Conservation (phyloP, 768 basidiomycete species). For the Solioccasus polychromus region DNA sequence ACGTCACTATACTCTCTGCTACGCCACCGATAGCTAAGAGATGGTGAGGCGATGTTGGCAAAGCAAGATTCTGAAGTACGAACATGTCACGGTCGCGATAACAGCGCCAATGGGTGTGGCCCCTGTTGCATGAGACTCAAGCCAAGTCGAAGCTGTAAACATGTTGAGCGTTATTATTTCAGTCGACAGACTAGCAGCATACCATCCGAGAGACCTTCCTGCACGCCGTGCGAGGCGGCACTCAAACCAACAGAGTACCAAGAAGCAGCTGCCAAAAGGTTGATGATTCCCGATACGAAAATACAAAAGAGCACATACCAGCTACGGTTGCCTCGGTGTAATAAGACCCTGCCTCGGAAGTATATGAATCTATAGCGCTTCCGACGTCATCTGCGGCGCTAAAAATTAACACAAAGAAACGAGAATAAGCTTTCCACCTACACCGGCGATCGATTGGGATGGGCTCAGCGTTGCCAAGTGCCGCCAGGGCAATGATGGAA, state of each 20-base stretch:
- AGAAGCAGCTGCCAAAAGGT: conserved; percentile 19
- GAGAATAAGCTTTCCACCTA: conserved; percentile 23
- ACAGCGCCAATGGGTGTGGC: neutral
- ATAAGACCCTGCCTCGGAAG: conserved; percentile 36
- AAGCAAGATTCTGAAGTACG: conserved; percentile 3
- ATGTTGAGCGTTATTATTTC: neutral
- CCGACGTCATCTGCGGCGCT: conserved; percentile 28
- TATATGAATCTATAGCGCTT: conserved; percentile 38
- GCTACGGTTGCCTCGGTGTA: conserved; percentile 27
- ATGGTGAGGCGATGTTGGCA: too few relatives aligned
- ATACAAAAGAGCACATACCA: conserved; percentile 8
- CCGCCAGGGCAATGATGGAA: conserved; percentile 35
- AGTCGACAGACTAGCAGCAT: neutral
- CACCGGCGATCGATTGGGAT: conserved; percentile 41
- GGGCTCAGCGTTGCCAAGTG: conserved; percentile 36
- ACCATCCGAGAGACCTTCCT: conserved; percentile 21
- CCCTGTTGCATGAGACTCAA: conserved; percentile 4
- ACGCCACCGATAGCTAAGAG: conserved; percentile 50
- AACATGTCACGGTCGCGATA: conserved; percentile 25
- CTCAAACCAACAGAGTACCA: conserved; percentile 15
- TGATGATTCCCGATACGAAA: neutral
- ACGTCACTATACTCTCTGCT: conserved; percentile 54
- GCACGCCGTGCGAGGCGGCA: conserved; percentile 10
- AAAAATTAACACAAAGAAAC: conserved; percentile 3
- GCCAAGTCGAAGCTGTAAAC: conserved; percentile 18